Percentiles rank a stretch among this genome's conserved stretches.
Conservation (phyloP, 2,329 filamentous ascomycete species). For the Ophiocordyceps australis region DNA sequence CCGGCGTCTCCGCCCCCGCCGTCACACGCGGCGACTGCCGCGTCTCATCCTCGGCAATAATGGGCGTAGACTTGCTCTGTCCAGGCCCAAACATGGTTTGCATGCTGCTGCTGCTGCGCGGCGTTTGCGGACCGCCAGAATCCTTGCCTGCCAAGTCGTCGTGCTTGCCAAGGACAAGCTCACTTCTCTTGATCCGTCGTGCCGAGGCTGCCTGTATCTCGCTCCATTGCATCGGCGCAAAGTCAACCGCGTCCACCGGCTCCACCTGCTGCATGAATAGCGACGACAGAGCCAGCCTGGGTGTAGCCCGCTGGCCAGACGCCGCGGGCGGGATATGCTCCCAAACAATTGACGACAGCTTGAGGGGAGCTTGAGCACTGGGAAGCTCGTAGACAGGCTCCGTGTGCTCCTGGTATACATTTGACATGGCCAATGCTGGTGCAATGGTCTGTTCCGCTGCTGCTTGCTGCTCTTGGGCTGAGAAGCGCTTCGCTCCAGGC, state of each 20-base stretch:
- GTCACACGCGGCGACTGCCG: slow-evolving; percentile 29
- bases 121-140: too few relatives aligned
- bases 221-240: slow-evolving; percentile 25
- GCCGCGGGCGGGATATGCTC: slow-evolving; percentile 11
- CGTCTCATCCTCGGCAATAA: slow-evolving; percentile 49
- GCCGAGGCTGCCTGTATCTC: slow-evolving; percentile 26
- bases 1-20: slow-evolving; percentile 25
- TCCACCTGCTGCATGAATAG: slow-evolving; percentile 16
- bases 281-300: slow-evolving; percentile 16
- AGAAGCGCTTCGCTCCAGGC: too few relatives aligned
- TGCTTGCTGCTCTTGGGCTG: too few relatives aligned
- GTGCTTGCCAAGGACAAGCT: slow-evolving; percentile 35
- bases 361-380: slow-evolving; percentile 6
- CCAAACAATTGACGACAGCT: slow-evolving; percentile 12
- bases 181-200: slow-evolving; percentile 34
- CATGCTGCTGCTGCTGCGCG: too few relatives aligned
- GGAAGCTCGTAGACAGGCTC: slow-evolving; percentile 9
- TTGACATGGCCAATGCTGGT: too few relatives aligned
- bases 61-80: slow-evolving; percentile 17
- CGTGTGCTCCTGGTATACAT: too few relatives aligned
- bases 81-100: too few relatives aligned
- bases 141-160: too few relatives aligned
- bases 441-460: too few relatives aligned
- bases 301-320: slow-evolving; percentile 6
- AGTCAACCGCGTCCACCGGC: slow-evolving; percentile 23